Conservation (phyloP, 225 moss, liverwort and hornwort genomes). For the Lunularia cruciata region DNA sequence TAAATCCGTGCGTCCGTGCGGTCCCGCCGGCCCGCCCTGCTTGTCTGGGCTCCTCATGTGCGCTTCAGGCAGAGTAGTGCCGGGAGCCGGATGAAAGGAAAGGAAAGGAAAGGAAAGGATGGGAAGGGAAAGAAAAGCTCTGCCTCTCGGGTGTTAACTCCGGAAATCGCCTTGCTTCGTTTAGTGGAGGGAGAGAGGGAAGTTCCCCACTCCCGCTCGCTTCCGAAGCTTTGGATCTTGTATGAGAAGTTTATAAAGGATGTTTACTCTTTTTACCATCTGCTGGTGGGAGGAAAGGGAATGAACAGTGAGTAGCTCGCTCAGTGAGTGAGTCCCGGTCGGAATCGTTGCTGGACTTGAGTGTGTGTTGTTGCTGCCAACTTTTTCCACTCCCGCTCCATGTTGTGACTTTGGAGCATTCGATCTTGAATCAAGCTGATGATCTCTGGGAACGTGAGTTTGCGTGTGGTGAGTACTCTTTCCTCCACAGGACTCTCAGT, state of each 20-base stretch:
- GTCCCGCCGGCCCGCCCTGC: background rate
- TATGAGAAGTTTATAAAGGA: too few species aligned
- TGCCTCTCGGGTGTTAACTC: background rate
- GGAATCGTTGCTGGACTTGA: background rate
- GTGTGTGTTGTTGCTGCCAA: too few species aligned
- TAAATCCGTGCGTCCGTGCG: too few species aligned
- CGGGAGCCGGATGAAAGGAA: background rate
- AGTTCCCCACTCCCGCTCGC: slow-evolving; percentile 1
- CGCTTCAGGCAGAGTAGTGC: background rate
- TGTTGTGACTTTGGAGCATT: background rate
- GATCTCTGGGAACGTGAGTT: background rate
- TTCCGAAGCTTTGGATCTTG: background rate
- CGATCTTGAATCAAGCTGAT: slow-evolving; percentile 9
- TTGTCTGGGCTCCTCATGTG: slow-evolving; percentile 4
- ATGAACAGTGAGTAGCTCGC: too few species aligned
- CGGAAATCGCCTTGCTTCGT: background rate
- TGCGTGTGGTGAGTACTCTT: background rate
- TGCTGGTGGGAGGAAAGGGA: too few species aligned
- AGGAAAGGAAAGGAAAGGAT: too few species aligned
- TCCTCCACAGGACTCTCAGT: background rate
- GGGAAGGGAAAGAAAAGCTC: slow-evolving; percentile 9
- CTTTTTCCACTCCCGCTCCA: background rate
- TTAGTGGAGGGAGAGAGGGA: background rate
- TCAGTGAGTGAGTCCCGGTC: background rate
- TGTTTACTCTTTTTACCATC: too few species aligned